Conservation (phyloP, 257 asterid genomes). For the Gentiana straminea region DNA sequence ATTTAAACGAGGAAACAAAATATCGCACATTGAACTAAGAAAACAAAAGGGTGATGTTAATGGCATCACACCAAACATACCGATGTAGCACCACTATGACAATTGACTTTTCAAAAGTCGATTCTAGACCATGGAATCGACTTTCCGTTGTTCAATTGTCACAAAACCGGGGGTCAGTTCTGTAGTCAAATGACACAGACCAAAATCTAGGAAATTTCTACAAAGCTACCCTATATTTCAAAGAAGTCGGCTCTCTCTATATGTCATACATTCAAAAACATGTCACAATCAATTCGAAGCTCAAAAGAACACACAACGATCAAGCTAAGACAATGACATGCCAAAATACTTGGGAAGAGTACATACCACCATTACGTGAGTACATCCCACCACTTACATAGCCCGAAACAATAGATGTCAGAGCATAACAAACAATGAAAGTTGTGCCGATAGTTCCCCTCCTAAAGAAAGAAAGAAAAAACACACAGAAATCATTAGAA, state of each 20-base stretch:
- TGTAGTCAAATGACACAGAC: not conserved
- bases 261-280: too few species aligned
- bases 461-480: constrained; percentile 17
- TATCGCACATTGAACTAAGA: too few species aligned
- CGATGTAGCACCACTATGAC: not conserved
- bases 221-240: not conserved
- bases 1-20: not conserved
- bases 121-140: too few species aligned
- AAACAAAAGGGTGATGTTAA: too few species aligned
- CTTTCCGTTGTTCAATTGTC: too few species aligned
- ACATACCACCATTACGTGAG: constrained; percentile 57
- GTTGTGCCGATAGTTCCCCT: constrained; percentile 54
- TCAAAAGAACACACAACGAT: too few species aligned
- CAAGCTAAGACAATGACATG: too few species aligned
- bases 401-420: constrained; percentile 55
- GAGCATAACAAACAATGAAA: constrained; percentile 48
- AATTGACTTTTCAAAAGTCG: too few species aligned
- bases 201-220: not conserved
- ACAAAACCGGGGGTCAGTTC: not conserved
- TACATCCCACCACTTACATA: constrained; percentile 62
- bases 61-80: too few species aligned
- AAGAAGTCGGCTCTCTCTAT: not conserved
- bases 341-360: not conserved
- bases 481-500: constrained; percentile 7
- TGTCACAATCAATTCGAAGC: too few species aligned